Evolutionary conservation across 2,329 filamentous ascomycete species (phyloP).

Genomic region (Oidium heveae): DNA sequence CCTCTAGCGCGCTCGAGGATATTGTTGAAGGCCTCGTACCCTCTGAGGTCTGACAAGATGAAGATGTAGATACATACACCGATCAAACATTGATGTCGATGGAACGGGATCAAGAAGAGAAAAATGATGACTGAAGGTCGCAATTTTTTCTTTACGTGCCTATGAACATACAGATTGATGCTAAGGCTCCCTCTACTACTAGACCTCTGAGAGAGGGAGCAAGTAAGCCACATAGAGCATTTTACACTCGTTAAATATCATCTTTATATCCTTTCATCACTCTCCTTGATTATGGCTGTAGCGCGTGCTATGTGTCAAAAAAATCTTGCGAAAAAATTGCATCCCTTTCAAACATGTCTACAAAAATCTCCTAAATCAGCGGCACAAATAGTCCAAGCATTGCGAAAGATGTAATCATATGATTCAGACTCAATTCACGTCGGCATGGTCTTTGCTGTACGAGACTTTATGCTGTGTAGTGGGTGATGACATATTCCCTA

Average conservation of each 20-base stretch:
- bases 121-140: background rate
- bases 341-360: background rate
- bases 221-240: background rate
- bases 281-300: background rate
- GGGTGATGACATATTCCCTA: background rate
- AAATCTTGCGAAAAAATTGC: slow-evolving; percentile 2
- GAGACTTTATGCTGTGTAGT: background rate
- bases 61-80: background rate
- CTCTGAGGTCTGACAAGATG: background rate
- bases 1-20: background rate
- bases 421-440: background rate
- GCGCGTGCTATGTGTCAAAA: background rate
- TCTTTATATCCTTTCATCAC: background rate
- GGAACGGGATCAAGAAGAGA: background rate
- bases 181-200: background rate
- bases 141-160: background rate
- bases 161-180: background rate
- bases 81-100: background rate
- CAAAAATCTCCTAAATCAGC: background rate
- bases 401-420: background rate
- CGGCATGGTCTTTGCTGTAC: background rate
- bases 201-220: background rate
- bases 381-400: background rate
- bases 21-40: background rate
- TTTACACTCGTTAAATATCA: background rate